phyloP scores from a whole-genome alignment of 768 basidiomycete genomes.

The Amanita thiersii region DNA sequence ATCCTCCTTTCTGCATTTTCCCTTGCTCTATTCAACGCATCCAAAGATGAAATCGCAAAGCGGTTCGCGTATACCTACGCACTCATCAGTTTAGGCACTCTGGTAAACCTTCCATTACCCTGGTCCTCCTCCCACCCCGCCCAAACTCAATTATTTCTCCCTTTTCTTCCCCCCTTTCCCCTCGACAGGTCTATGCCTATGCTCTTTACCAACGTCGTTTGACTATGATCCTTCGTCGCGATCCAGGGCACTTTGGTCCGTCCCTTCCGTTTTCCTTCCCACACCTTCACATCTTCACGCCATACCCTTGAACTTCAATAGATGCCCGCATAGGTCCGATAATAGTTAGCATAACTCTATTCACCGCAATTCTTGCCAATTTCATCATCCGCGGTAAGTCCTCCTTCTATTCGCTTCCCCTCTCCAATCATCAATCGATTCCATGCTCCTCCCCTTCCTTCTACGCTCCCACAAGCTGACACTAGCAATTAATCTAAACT shows the following conservation, averaged over 20 bases:
- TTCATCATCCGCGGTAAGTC: conserved; percentile 77
- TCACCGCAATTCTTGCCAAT: conserved; percentile 82
- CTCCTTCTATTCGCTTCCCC: neutral
- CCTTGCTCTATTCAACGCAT: conserved; percentile 84
- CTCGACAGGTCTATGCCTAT: conserved; percentile 75
- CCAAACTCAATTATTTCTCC: neutral
- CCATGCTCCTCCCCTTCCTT: neutral
- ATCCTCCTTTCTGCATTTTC: conserved; percentile 80
- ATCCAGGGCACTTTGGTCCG: conserved; percentile 85
- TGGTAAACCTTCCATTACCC: conserved; percentile 34
- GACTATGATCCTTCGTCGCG: conserved; percentile 82
- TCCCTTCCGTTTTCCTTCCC: conserved; percentile 6
- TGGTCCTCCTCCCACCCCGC: neutral
- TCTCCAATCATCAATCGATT: conserved; percentile 6
- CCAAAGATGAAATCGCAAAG: conserved; percentile 60
- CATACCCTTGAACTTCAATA: conserved; percentile 18
- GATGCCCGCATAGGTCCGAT: conserved; percentile 82
- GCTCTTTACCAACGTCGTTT: conserved; percentile 80
- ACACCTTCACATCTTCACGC: neutral
- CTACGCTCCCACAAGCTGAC: conserved; percentile 1
- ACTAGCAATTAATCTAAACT: neutral
- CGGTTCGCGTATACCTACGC: conserved; percentile 83
- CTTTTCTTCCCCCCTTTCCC: neutral
- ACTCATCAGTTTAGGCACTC: conserved; percentile 59
- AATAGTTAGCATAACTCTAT: conserved; percentile 73